Base-by-base conservation (phyloP, 2,329 filamentous ascomycete genomes). In the Xylariaceae sp. region DNA sequence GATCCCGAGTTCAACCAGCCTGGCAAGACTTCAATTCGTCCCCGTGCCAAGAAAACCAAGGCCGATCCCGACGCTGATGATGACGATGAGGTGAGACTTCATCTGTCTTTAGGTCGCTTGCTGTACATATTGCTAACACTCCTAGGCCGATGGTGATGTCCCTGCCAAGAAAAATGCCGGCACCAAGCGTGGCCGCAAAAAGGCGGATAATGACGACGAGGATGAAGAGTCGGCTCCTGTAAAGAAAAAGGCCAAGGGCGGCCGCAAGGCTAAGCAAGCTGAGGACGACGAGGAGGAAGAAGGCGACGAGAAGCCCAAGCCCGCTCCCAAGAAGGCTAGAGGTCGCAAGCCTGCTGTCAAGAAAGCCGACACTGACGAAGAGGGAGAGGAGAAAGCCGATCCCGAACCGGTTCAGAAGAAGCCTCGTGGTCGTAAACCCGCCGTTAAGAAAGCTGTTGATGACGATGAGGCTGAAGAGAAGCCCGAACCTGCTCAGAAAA, bases 1-100 rank as follows among this genome's bases (percentile, higher is more conserved):
- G 89, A 95, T 61, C 75, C 81, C 3, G 86, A 88, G 66, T 80
- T 83, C 73, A 95, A 94, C 68, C 77, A 80, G 26, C 85, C 81
- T 3, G 87, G 87, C 12, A 75, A 78, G 64, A 79, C 74, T 56
- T 86, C 87, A 29, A 88, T 87, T 66, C 83, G 82, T 55, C 68
- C 74, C 26, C 68, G 68, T 39, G 65, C 67, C 34, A 70, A 68
- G 60, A 72, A 69, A 53, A 61, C 66, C 49, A 71, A 71, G 40
- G 67, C 69, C 31, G 65, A 65, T 19, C 19, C 19, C 6, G 68
- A 73, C 5, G 69, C 72, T 6, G 68, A 72, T 29, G 65, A 65
- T 6, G 68, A 73, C 5, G 69, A 73, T 5, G 68, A 71, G 47
- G 66, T 66, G 6, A 59, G 60, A 50, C 39, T 44, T 19, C 19